Evolutionary conservation across 768 basidiomycete genomes (phyloP).

Genomic region (Podaxis pistillaris): DNA sequence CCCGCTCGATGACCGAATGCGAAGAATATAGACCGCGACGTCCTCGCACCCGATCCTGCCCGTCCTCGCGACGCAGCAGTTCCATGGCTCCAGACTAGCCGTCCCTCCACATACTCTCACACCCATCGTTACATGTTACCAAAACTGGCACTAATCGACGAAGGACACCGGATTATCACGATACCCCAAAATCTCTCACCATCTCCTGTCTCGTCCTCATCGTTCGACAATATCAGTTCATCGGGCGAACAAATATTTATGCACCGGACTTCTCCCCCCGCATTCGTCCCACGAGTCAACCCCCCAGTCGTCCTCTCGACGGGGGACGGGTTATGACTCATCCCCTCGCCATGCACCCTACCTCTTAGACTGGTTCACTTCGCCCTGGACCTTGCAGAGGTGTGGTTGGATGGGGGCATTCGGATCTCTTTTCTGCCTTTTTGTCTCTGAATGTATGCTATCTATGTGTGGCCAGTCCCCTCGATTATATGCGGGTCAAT

Average conservation of each 20-base stretch:
- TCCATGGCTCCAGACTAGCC: constrained; percentile 17
- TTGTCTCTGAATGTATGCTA: background rate
- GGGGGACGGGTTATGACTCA: constrained; percentile 11
- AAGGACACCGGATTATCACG: constrained; percentile 9
- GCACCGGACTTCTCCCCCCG: background rate
- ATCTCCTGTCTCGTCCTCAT: constrained; percentile 7
- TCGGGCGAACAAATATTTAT: constrained; percentile 7
- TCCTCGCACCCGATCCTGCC: constrained; percentile 26
- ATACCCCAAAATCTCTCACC: constrained; percentile 4
- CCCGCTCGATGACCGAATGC: constrained; percentile 36
- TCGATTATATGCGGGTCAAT: background rate
- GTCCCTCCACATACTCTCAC: constrained; percentile 12
- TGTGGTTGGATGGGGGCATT: background rate
- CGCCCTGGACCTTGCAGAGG: constrained; percentile 14
- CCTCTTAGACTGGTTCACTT: constrained; percentile 11
- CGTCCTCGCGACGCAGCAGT: constrained; percentile 16
- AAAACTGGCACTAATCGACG: constrained; percentile 6
- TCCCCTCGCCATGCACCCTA: background rate
- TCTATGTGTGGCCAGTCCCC: background rate
- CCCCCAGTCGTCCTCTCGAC: background rate
- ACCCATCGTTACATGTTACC: background rate
- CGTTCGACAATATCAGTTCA: background rate
- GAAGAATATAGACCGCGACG: constrained; percentile 28
- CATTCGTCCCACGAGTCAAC: constrained; percentile 1
- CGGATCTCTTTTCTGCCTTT: background rate